Conservation (phyloP, 148 eudicot species). For the Camellia japonica region DNA sequence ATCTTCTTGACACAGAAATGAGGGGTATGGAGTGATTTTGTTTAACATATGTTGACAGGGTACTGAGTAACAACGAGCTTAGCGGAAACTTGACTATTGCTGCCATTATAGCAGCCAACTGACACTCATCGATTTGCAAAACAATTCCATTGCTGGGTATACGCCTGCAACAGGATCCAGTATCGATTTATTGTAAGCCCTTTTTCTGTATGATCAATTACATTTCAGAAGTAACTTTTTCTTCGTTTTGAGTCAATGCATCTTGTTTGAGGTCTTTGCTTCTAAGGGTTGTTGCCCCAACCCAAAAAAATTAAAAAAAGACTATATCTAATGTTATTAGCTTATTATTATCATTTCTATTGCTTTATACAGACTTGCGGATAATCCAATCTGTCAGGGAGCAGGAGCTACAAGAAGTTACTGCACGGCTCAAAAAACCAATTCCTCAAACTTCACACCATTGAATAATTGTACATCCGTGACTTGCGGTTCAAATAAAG, state of each 20-base stretch:
- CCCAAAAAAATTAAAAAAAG: no score
- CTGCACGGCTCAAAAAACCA: slow-evolving; percentile 22
- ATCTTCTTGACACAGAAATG: neutral
- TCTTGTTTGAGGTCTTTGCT: neutral
- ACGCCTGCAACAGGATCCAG: slow-evolving; percentile 26
- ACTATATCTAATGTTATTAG: neutral
- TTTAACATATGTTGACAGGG: slow-evolving; percentile 33
- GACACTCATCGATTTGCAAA: slow-evolving; percentile 49
- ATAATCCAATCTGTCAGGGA: slow-evolving; percentile 54
- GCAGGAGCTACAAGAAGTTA: slow-evolving; percentile 41
- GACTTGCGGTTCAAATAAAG: slow-evolving; percentile 42
- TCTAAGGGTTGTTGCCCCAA: no score
- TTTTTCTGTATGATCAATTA: neutral
- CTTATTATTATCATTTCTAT: neutral
- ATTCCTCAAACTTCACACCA: slow-evolving; percentile 20
- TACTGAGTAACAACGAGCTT: slow-evolving; percentile 55
- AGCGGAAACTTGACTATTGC: slow-evolving; percentile 55
- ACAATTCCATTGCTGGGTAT: slow-evolving; percentile 46
- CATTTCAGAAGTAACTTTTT: neutral
- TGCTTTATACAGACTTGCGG: slow-evolving; percentile 49
- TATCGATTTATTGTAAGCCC: slow-evolving; percentile 35
- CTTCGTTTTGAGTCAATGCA: neutral
- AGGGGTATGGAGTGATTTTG: neutral
- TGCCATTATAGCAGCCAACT: slow-evolving; percentile 38
- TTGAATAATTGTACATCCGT: slow-evolving; percentile 32